Percentiles rank a stretch among this genome's conserved stretches.
phyloP scores from a whole-genome alignment of 176 grass and related monocot species.

The Juncus inflexus region DNA sequence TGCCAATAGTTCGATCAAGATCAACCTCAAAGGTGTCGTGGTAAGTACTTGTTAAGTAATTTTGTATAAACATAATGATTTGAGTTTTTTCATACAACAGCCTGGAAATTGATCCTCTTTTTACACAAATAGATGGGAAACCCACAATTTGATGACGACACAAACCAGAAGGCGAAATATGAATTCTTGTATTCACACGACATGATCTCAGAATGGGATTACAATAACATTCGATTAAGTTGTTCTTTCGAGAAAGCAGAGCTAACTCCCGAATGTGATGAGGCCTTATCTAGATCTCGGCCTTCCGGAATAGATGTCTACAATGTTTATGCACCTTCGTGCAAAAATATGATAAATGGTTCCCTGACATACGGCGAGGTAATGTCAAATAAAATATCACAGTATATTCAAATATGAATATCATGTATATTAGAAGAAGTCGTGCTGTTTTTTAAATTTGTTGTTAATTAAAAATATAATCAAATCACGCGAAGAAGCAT shows the following conservation, averaged over 20 bases:
- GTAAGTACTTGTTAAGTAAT: conserved; percentile 24
- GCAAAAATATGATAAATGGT: conserved; percentile 6
- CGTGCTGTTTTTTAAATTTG: too few relatives aligned
- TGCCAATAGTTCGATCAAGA: neutral
- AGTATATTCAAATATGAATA: too few relatives aligned
- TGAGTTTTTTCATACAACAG: conserved; percentile 15
- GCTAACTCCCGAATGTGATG: too few relatives aligned
- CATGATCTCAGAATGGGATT: conserved; percentile 82
- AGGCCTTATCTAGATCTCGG: conserved; percentile 8
- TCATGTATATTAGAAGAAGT: too few relatives aligned
- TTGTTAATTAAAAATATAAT: too few relatives aligned
- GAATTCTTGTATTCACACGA: conserved; percentile 94
- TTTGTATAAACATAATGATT: neutral
- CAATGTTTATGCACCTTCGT: conserved; percentile 84
- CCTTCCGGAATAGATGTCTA: conserved; percentile 95
- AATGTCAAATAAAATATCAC: too few relatives aligned
- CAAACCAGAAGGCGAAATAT: conserved; percentile 81
- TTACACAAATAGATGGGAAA: conserved; percentile 65
- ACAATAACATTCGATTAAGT: conserved; percentile 55
- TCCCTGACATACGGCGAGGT: too few relatives aligned
- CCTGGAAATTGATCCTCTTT: neutral
- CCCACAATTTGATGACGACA: conserved; percentile 79
- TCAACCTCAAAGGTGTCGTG: conserved; percentile 37
- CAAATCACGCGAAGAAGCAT: too few relatives aligned
- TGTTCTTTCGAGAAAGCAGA: conserved; percentile 81